Conservation (phyloP, 2,329 filamentous ascomycete genomes). For the Pseudocercospora vitis region DNA sequence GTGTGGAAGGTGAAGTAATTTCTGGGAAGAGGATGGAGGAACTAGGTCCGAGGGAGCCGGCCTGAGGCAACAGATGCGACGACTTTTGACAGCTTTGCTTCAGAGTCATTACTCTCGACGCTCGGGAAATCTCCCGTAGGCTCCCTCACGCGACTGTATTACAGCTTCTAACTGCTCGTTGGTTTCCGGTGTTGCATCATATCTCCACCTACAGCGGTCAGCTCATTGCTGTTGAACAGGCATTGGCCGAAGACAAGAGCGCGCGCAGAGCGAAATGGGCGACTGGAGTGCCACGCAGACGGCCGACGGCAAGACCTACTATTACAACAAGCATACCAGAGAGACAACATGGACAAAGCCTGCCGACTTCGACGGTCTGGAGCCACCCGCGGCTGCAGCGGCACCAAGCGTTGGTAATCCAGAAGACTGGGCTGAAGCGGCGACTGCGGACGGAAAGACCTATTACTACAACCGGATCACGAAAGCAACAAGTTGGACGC, state of each 20-base stretch:
- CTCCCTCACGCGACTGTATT: too few species aligned
- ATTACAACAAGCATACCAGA: constrained; percentile 84
- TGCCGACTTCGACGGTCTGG: constrained; percentile 55
- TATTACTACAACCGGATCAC: constrained; percentile 94
- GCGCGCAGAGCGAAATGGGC: constrained; percentile 25
- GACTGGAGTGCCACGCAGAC: constrained; percentile 33
- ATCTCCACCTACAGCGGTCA: too few species aligned
- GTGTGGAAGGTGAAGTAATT: not conserved
- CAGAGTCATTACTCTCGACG: too few species aligned
- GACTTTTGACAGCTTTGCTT: too few species aligned
- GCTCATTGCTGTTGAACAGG: not conserved
- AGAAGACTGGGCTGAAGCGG: constrained; percentile 79
- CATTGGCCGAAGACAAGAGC: not conserved
- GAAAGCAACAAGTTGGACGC: constrained; percentile 91
- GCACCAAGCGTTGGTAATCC: constrained; percentile 43
- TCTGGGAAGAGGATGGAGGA: too few species aligned
- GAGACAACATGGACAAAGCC: constrained; percentile 94
- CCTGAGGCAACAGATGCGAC: too few species aligned
- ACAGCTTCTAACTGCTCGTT: too few species aligned
- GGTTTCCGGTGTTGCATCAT: too few species aligned
- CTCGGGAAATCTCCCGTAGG: too few species aligned
- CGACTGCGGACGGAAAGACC: constrained; percentile 78
- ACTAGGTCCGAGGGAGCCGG: too few species aligned
- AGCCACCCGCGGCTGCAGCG: constrained; percentile 66
- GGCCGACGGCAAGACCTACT: constrained; percentile 72